Conservation (phyloP, 1,139 yeast species). For the Geotrichum klebahnii region DNA sequence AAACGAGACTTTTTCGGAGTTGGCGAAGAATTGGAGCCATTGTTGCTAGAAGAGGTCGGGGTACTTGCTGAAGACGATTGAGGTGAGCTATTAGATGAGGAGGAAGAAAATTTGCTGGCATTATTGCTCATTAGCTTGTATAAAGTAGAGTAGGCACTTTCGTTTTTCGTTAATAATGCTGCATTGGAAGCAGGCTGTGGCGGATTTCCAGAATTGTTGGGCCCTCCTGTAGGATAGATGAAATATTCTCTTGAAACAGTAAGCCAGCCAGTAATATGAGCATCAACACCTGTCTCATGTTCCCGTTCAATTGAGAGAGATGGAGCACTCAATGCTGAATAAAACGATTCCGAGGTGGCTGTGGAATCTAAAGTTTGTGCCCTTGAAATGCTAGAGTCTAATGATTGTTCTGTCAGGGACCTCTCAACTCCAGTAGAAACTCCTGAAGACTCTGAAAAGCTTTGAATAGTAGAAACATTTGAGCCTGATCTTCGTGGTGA, state of each 20-base stretch:
- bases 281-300: conserved; percentile 56
- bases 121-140: conserved; percentile 52
- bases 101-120: conserved; percentile 23
- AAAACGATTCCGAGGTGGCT: not conserved
- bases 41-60: not conserved
- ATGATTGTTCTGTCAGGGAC: not conserved
- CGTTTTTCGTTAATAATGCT: conserved; percentile 40
- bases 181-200: conserved; percentile 33
- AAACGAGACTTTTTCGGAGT: conserved; percentile 28
- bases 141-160: conserved; percentile 57
- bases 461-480: not conserved
- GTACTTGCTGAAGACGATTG: conserved; percentile 8
- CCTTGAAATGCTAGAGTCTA: conserved; percentile 20
- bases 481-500: not conserved
- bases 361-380: conserved; percentile 23
- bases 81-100: conserved; percentile 18
- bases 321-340: not conserved
- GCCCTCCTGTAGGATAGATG: conserved; percentile 41
- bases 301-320: conserved; percentile 46
- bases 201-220: conserved; percentile 33
- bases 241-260: conserved; percentile 75
- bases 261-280: conserved; percentile 74
- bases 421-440: not conserved
- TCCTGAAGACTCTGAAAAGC: not conserved
- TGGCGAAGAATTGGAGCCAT: conserved; percentile 4